Evolutionary conservation across 2,329 filamentous ascomycete species (phyloP), one percentile per base, ranked within the genome.

Genomic region (Fusarium xyrophilum): DNA sequence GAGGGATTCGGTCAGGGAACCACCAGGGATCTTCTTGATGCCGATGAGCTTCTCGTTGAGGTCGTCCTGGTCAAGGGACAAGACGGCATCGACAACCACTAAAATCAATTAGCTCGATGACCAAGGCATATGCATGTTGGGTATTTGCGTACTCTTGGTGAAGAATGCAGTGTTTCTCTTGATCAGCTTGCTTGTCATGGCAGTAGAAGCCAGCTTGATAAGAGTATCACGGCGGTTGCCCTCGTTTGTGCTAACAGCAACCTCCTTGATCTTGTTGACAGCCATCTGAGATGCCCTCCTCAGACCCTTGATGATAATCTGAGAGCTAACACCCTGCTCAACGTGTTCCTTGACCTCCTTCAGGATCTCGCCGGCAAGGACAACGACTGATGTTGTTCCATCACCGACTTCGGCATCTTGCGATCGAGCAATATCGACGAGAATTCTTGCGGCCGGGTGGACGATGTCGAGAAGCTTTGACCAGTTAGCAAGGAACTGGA

Each of bases 131-230:
- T 25, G 23, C 19, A 25, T 17, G 17, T 2, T 32, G 33, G 30
- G 21, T 21, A 6, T 11, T 23, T 17, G 48, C 89, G 71, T 83
- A 96, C 93, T 97, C 86, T 97, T 96, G 68, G 96, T 98, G 83
- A 99, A 99, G 82, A 98, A 99, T 6, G 89, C 88, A 33, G 96
- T 92, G 83, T 99, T 98, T 76, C 95, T 88, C 88, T 98, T 97
- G 79, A 99, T 98, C 74, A 99, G 85, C 86, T 99, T 99, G 87
- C 94, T 97, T 80, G 94, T 98, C 96, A 99, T 99, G 73, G 96
- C 96, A 30, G 96, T 99, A 36, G 88, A 93, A 32, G 96, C 96
- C 74, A 99, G 85, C 82, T 97, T 97, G 79, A 85, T 82, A 65
- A 99, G 86, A 42, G 94, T 98, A 74, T 97, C 94, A 73, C 92